Evolutionary conservation across 352 stramenopile species (phyloP).

Genomic region (Phytophthora tubulina): DNA sequence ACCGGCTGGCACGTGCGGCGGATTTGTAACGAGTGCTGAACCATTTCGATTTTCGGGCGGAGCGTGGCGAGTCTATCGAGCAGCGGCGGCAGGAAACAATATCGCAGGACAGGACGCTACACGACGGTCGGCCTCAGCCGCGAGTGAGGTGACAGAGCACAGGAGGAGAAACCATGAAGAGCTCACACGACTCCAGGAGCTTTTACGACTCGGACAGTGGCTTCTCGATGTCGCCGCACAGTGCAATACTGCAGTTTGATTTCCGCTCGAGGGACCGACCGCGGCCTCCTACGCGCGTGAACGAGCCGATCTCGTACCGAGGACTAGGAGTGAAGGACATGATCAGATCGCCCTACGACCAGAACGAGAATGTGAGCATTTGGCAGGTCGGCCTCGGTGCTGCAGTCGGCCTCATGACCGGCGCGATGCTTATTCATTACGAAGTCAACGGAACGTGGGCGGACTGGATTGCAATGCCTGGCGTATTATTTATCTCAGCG

Average conservation of each 20-base stretch:
- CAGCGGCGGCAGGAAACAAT: slow-evolving; percentile 21
- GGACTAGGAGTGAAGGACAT: slow-evolving; percentile 58
- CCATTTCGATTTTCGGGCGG: slow-evolving; percentile 33
- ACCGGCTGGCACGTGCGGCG: slow-evolving; percentile 24
- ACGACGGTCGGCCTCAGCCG: slow-evolving; percentile 16
- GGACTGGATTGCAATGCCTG: slow-evolving; percentile 66
- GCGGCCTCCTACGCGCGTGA: slow-evolving; percentile 11
- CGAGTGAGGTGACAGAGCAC: slow-evolving; percentile 18
- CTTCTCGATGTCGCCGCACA: slow-evolving; percentile 47
- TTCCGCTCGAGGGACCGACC: slow-evolving; percentile 37
- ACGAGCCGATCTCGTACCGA: slow-evolving; percentile 28
- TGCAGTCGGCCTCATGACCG: slow-evolving; percentile 53
- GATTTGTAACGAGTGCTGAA: slow-evolving; percentile 37
- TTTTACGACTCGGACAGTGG: slow-evolving; percentile 42
- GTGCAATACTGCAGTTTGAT: slow-evolving; percentile 42
- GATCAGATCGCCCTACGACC: slow-evolving; percentile 57
- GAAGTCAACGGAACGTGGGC: slow-evolving; percentile 44
- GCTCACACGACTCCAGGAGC: slow-evolving; percentile 24
- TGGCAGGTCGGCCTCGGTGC: slow-evolving; percentile 59
- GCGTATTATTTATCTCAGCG: slow-evolving; percentile 67
- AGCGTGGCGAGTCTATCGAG: slow-evolving; percentile 5
- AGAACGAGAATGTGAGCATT: slow-evolving; percentile 52
- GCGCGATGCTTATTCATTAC: slow-evolving; percentile 53
- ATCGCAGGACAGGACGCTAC: neutral
- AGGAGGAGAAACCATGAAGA: slow-evolving; percentile 36